Evolutionary conservation across 2,329 filamentous ascomycete species (phyloP).

Genomic region (Botrytis galanthina): DNA sequence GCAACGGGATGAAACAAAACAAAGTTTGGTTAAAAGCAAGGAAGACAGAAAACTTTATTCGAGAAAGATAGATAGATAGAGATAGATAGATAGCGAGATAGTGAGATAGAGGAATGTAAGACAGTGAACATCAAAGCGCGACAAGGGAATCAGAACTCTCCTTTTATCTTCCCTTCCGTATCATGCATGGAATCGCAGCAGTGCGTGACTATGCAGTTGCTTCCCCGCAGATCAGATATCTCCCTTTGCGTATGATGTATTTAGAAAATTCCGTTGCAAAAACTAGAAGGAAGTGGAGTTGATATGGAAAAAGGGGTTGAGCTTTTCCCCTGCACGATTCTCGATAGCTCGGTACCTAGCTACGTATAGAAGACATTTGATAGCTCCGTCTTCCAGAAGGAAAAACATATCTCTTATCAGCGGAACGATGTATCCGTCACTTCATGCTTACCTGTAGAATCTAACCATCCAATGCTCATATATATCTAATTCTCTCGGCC

Average conservation of each 20-base stretch:
- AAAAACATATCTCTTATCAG: not conserved
- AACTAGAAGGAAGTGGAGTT: not conserved
- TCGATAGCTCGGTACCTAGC: not conserved
- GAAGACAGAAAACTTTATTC: not conserved
- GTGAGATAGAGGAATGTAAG: not conserved
- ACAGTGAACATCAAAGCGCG: not conserved
- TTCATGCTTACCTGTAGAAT: not conserved
- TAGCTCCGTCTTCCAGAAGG: not conserved
- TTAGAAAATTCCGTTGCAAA: not conserved
- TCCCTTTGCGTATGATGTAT: not conserved
- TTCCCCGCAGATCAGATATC: not conserved
- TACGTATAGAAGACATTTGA: no score
- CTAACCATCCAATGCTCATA: not conserved
- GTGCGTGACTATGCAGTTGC: not conserved
- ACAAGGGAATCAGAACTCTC: not conserved
- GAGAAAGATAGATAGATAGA: not conserved
- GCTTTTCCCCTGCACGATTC: not conserved
- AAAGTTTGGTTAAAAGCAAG: not conserved
- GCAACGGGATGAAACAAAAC: not conserved
- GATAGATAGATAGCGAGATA: not conserved
- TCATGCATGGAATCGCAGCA: not conserved
- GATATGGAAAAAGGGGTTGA: not conserved
- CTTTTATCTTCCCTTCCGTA: not conserved
- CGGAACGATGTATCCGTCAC: not conserved
- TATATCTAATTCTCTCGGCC: not conserved